Percentiles rank a stretch among this genome's conserved stretches.
phyloP scores from a whole-genome alignment of 2,329 filamentous ascomycete genomes.

The Fusarium sacchari region DNA sequence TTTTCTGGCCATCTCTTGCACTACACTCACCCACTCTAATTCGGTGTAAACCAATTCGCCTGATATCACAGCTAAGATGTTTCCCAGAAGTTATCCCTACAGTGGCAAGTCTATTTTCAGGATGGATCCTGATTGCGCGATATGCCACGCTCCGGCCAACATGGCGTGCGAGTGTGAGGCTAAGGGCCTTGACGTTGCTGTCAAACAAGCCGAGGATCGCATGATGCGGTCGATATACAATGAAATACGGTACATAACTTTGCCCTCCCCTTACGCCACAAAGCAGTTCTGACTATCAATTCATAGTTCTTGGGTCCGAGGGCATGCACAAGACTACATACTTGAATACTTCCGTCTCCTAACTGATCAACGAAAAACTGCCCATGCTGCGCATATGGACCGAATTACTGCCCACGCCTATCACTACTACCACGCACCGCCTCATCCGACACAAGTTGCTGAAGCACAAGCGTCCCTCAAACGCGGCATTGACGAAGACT shows the following conservation, averaged over 20 bases:
- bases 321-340: slow-evolving; percentile 74
- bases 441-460: slow-evolving; percentile 70
- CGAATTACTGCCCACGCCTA: slow-evolving; percentile 65
- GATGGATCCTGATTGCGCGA: slow-evolving; percentile 77
- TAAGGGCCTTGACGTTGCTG: slow-evolving; percentile 69
- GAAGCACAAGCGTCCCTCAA: slow-evolving; percentile 74
- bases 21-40: slow-evolving; percentile 15
- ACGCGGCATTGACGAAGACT: slow-evolving; percentile 81
- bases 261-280: background rate
- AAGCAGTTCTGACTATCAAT: slow-evolving; percentile 17
- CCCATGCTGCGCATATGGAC: slow-evolving; percentile 65
- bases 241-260: slow-evolving; percentile 67
- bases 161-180: slow-evolving; percentile 73
- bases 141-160: slow-evolving; percentile 69
- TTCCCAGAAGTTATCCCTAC: slow-evolving; percentile 57
- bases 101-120: slow-evolving; percentile 63
- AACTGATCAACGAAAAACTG: slow-evolving; percentile 68
- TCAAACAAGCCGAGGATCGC: slow-evolving; percentile 69
- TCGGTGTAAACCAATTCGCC: slow-evolving; percentile 30
- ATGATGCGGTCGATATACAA: slow-evolving; percentile 72
- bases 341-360: slow-evolving; percentile 72
- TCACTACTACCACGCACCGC: slow-evolving; percentile 66
- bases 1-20: slow-evolving; percentile 22
- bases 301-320: slow-evolving; percentile 69
- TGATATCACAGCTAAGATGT: slow-evolving; percentile 59